Percentiles rank a stretch among this genome's conserved stretches.
Conservation (phyloP, 116 monocot genomes). For the Papilionanthe hybrid region DNA sequence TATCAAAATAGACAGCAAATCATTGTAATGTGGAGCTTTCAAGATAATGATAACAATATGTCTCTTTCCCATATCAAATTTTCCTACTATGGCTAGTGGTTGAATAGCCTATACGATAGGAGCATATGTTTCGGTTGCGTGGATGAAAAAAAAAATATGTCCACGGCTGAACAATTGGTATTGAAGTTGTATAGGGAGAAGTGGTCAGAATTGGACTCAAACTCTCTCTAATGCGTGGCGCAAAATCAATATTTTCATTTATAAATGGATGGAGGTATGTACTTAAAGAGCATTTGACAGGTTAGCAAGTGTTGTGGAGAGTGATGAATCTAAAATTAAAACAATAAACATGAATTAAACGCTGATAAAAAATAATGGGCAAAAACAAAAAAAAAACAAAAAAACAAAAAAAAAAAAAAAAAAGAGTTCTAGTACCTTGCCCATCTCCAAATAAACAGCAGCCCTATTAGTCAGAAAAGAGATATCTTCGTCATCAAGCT, state of each 20-base stretch:
- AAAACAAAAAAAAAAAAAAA: neutral
- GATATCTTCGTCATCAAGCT: slow-evolving; percentile 92
- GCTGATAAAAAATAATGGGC: neutral
- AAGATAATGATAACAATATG: neutral
- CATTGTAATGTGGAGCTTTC: neutral
- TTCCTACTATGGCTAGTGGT: neutral
- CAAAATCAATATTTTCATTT: neutral
- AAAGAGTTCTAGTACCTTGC: slow-evolving; percentile 40
- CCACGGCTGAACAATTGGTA: neutral
- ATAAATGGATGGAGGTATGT: neutral
- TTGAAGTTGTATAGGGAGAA: neutral
- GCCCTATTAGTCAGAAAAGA: slow-evolving; percentile 93
- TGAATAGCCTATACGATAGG: neutral
- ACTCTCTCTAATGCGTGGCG: too few species aligned
- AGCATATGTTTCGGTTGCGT: neutral
- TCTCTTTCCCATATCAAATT: neutral
- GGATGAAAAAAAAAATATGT: neutral
- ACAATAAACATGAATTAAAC: neutral
- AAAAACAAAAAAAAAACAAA: neutral
- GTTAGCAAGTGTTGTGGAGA: neutral
- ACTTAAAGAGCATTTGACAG: neutral
- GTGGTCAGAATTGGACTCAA: too few species aligned
- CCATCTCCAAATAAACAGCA: slow-evolving; percentile 97
- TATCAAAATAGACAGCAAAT: neutral
- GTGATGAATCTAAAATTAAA: neutral